Evolutionary conservation across 140 eudicot species (phyloP).

Genomic region (Bidens hawaiensis): DNA sequence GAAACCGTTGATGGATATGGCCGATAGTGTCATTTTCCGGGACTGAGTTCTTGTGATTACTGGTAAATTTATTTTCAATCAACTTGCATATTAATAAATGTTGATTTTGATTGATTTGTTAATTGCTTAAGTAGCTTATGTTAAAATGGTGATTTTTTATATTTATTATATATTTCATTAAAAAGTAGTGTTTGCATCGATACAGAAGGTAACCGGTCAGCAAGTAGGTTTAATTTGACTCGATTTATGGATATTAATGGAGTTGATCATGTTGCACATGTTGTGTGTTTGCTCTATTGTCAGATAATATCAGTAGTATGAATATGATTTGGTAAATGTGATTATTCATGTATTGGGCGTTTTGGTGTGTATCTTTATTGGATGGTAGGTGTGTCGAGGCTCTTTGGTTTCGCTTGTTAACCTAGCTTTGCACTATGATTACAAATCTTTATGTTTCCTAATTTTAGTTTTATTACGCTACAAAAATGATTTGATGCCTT

Average conservation of each 20-base stretch:
- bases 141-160: too few species aligned
- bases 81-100: not conserved
- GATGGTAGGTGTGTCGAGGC: not conserved
- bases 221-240: not conserved
- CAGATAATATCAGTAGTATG: not conserved
- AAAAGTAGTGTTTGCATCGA: too few species aligned
- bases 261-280: slow-evolving; percentile 20
- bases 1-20: slow-evolving; percentile 72
- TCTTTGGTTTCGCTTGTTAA: not conserved
- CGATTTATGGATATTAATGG: slow-evolving; percentile 8
- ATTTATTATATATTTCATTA: too few species aligned
- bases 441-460: not conserved
- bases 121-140: slow-evolving; percentile 1
- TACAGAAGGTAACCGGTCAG: too few species aligned
- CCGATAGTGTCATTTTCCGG: slow-evolving; percentile 62
- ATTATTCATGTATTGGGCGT: not conserved
- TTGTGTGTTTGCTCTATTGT: slow-evolving; percentile 8
- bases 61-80: slow-evolving; percentile 15
- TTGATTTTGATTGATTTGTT: slow-evolving; percentile 15
- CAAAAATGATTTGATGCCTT: not conserved
- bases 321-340: slow-evolving; percentile 5
- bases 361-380: not conserved
- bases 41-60: slow-evolving; percentile 37
- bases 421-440: not conserved
- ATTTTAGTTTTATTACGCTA: not conserved